Evolutionary conservation across 2,329 filamentous ascomycete genomes (phyloP).

Genomic region (Penicillium sp.): DNA sequence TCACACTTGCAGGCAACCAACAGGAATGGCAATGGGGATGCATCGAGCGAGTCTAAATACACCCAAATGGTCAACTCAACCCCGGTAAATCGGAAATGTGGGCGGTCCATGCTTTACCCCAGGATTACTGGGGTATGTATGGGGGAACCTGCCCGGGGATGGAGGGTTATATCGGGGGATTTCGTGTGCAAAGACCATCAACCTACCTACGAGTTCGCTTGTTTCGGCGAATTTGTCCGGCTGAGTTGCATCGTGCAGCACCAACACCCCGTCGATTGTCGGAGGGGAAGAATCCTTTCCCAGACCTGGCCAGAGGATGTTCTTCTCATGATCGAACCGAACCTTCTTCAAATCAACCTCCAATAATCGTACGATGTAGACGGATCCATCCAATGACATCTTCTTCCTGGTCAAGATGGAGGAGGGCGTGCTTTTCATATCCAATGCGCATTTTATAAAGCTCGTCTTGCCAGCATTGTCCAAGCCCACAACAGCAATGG

Average conservation of each 20-base stretch:
- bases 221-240: slow-evolving; percentile 72
- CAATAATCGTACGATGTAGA: slow-evolving; percentile 59
- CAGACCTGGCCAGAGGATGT: slow-evolving; percentile 52
- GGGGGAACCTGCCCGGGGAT: background rate
- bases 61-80: slow-evolving; percentile 9
- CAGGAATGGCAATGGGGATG: slow-evolving; percentile 71
- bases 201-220: slow-evolving; percentile 76
- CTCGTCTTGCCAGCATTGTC: slow-evolving; percentile 59
- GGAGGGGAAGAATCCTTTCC: slow-evolving; percentile 69
- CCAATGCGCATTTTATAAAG: slow-evolving; percentile 59
- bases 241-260: slow-evolving; percentile 85
- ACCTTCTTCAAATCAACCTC: slow-evolving; percentile 57
- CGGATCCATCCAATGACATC: slow-evolving; percentile 56
- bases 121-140: background rate
- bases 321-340: slow-evolving; percentile 49
- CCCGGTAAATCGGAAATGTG: background rate
- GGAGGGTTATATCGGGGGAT: slow-evolving; percentile 7
- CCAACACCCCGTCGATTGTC: slow-evolving; percentile 76
- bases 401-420: slow-evolving; percentile 50
- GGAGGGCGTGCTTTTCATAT: slow-evolving; percentile 48
- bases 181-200: background rate
- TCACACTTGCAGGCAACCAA: slow-evolving; percentile 92
- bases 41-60: slow-evolving; percentile 67
- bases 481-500: slow-evolving; percentile 59
- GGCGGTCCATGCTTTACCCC: background rate